Base-by-base conservation (phyloP, 2,329 filamentous ascomycete genomes). In the Hysterium pulicare region DNA sequence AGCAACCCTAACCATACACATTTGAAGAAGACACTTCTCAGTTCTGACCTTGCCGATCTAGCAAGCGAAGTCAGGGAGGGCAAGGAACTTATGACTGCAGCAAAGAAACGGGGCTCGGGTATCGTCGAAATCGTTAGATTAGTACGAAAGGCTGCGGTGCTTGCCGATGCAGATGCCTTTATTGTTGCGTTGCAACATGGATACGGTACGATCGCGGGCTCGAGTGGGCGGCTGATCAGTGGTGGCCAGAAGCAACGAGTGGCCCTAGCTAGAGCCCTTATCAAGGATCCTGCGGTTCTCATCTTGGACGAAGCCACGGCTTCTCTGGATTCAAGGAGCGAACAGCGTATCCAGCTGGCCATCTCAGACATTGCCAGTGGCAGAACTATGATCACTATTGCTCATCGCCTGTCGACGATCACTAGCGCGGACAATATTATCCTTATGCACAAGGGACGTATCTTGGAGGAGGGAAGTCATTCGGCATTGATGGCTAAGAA, bases 271-370 rank as follows among this genome's bases (percentile, higher is more conserved):
- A 68, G 79, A 15, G 66, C 66, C 4, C 62, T 84, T 11, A 73
- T 83, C 22, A 69, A 74, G 3, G 71, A 82, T 34, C 79, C 79
- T 2, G 69, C 69, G 38, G 75, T 84, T 7, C 66, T 83, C 3
- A 69, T 84, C 9, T 66, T 83, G 2, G 81, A 84, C 33, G 81
- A 84, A 54, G 79, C 80, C 2, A 84, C 81, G 2, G 74, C 78
- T 1, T 73, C 80, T 1, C 68, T 84, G 0, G 81, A 84, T 54
- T 79, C 78, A 11, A 71, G 71, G 2, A 79, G 73, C 35, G 81
- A 83, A 53, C 69, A 68, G 33, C 69, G 72, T 4, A 81, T 83
- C 33, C 75, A 80, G 51, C 50, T 47, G 32, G 63, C 66, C 3
- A 63, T 69, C 19, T 62, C 65, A 15, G 53, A 51, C 15, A 60